phyloP scores from a whole-genome alignment of 192 early-diverging fungal genomes.

The Entomortierella parvispora region DNA sequence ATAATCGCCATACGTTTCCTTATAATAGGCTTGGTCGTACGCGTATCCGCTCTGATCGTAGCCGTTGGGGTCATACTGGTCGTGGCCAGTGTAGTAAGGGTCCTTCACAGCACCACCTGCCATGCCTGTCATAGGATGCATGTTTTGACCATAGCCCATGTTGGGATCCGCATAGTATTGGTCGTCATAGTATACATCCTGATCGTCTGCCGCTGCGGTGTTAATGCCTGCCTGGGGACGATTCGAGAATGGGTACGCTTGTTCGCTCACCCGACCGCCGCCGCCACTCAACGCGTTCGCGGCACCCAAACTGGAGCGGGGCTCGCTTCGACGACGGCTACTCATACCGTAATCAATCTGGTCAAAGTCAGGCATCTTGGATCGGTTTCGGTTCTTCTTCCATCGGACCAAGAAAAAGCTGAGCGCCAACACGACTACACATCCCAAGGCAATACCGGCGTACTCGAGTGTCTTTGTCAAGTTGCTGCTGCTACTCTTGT shows the following conservation, averaged over 20 bases:
- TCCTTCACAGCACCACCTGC: conserved; percentile 1
- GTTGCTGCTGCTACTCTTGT: neutral
- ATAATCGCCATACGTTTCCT: conserved; percentile 15
- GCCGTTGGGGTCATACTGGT: conserved; percentile 6
- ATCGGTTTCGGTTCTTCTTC: conserved; percentile 13
- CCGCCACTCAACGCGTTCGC: neutral
- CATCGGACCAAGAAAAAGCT: conserved; percentile 40
- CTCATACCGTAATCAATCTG: conserved; percentile 41
- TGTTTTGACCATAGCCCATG: conserved; percentile 15
- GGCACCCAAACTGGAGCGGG: conserved; percentile 12
- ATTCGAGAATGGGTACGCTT: conserved; percentile 40
- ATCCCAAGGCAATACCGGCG: conserved; percentile 41
- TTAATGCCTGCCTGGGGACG: conserved; percentile 15
- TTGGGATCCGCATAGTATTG: conserved; percentile 30
- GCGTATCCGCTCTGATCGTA: neutral
- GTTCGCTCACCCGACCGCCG: neutral
- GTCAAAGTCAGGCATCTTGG: conserved; percentile 38
- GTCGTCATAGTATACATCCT: conserved; percentile 39
- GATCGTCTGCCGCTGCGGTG: conserved; percentile 11
- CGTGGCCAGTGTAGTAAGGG: neutral
- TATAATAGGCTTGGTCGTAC: conserved; percentile 7
- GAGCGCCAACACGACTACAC: conserved; percentile 16
- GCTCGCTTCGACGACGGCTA: conserved; percentile 22
- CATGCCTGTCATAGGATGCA: conserved; percentile 19
- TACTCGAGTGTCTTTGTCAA: conserved; percentile 23